Evolutionary conservation across 345 rosid genomes (phyloP).

Genomic region (Acer saccharum): DNA sequence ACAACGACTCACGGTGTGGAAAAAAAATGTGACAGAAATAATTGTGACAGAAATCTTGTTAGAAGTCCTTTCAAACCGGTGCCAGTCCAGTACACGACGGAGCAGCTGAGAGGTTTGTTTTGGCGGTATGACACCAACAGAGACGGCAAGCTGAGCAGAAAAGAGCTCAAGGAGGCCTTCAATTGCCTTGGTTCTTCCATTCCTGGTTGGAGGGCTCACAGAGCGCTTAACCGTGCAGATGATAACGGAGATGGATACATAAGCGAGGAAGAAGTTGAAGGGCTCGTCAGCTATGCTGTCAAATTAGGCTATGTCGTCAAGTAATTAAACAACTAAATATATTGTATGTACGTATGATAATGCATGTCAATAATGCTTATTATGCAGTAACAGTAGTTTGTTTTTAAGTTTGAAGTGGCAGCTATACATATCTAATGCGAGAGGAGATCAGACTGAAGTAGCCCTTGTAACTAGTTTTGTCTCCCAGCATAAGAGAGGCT

Average conservation of each 20-base stretch:
- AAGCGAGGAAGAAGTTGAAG: conserved; percentile 7
- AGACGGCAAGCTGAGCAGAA: conserved; percentile 19
- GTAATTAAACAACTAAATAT: background rate
- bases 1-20: background rate
- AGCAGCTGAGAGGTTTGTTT: conserved; percentile 1
- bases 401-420: background rate
- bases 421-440: background rate
- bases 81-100: background rate
- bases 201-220: background rate
- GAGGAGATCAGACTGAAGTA: background rate
- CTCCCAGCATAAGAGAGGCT: background rate
- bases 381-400: background rate
- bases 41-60: background rate
- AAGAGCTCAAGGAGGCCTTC: conserved; percentile 19
- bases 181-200: background rate
- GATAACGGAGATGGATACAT: conserved; percentile 3
- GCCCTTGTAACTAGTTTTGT: background rate
- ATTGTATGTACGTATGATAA: background rate
- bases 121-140: conserved; percentile 13
- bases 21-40: too few species aligned
- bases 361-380: background rate
- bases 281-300: background rate
- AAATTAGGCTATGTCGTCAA: background rate
- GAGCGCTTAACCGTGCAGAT: conserved; percentile 14
- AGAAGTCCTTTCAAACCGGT: background rate